Base-by-base conservation (phyloP, 1,284 basidiomycete species). In the Austropuccinia psidii region DNA sequence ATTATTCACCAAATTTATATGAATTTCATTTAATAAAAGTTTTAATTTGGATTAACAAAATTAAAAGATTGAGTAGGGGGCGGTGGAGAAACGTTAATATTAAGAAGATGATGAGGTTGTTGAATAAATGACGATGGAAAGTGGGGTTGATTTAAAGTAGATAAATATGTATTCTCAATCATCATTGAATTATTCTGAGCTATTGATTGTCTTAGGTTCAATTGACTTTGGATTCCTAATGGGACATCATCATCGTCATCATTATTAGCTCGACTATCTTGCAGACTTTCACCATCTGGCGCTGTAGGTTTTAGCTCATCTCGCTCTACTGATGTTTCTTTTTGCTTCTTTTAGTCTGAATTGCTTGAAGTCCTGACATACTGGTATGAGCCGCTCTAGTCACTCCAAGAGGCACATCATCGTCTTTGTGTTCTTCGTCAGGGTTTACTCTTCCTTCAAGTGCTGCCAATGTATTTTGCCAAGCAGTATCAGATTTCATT, bases 361-460 rank as follows among this genome's bases (percentile, higher is more conserved):
- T 31, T 29, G 58, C 7, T 54, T 58, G 57, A 3, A 73, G 27
- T 11, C 58, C 41, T 8, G 58, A 37, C 15, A 39, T 33, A 19
- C 31, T 37, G 15, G 57, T 49, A 49, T 64, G 69, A 7, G 69
- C 69, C 19, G 69, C 69, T 39, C 69, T 31, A 31, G 69, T 55
- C 31, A 73, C 57, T n/a, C 69, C 69, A 35, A 73, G 57, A 17
- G 69, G 69, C 21, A 73, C 69, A 39, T 73, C 69, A 24, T 73
- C 69, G 39, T 73, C 69, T n/a, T 43, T 58, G 39, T 73, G 57
- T 5, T 47, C 45, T 29, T 73, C 69, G n/a, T n/a, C n/a, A 39
- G 35, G 8, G 41, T 73, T 61, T 17, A 31, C 47, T 27, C 69
- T 47, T 29, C 69, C 69, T 39, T 73, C 69, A 27, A 73, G 45